Evolutionary conservation across 306 rosid genomes (phyloP), one percentile per base, ranked within the genome.

Genomic region (Quercus gilva): DNA sequence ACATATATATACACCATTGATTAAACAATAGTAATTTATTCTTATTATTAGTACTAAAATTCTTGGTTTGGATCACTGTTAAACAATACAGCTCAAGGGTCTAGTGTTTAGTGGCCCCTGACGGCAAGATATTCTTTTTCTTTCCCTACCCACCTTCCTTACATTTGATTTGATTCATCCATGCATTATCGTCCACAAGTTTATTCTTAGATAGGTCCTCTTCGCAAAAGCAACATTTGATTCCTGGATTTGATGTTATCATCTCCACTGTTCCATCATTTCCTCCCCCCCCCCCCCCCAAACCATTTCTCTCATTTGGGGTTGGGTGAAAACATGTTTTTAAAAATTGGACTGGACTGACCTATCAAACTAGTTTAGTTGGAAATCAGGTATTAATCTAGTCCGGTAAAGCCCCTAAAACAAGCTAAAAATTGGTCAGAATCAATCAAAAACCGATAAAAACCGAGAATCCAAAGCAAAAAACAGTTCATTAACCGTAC

Each of bases 121-220:
- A 68, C 58, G 77, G 31, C 88, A 79, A 12, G 73, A 11, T 81
- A 23, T 76, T 77, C 69, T 69, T 71, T 80, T 53, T 72, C 75
- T 79, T 2, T 29, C 6, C 77, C 55, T 19, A 41, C 64, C 53
- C 33, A 7, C 45, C 45, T 37, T 7, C 45, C 45, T 37, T 37
- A 11, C 45, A 37, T 7, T 37, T 37, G 2, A 1, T 37, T 37
- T 37, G 10, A 20, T 63, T 64, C 74, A 59, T 18, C 53, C 15
- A 45, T 73, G 33, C 55, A 41, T 26, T 74, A 61, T 20, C 31
- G 26, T 52, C 35, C 45, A 53, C 51, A 49, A 45, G 53, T 45
- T 45, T 25, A 23, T 73, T 31, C 71, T 45, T 8, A 7, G 15
- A n/a, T 33, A 5, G 31, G 1, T 69, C 6, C 20, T 52, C 14